Evolutionary conservation across 2,329 filamentous ascomycete species (phyloP), one percentile per base, ranked within the genome.

Genomic region (Monosporascus sp.): DNA sequence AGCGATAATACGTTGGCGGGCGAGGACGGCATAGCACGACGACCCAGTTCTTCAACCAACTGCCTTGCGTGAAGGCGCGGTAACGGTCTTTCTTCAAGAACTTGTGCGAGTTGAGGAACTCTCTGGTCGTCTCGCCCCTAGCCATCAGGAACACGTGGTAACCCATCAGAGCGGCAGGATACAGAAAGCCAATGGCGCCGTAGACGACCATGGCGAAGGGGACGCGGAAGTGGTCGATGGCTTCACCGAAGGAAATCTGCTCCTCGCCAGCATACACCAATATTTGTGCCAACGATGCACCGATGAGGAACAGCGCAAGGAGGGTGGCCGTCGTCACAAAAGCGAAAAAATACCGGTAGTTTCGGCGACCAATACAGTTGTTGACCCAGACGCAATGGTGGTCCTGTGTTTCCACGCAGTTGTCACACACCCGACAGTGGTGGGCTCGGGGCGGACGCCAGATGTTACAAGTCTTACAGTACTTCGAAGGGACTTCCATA

Each of bases 341-440:
- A 11, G 88, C 82, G 69, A 97, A 97, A 72, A 99, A 99, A 71
- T 93, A 97, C 58, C 94, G 90, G 74, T 99, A 99, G 74, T 99
- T 99, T 64, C 94, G 89, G 60, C 93, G 87, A 44, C 94, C 94
- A 49, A 99, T 88, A 61, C 94, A 99, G 70, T 99, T 99, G 74
- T 99, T 99, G 58, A 99, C 82, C 94, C 94, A 99, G 17, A 97
- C 92, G 66, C 94, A 99, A 72, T 99, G 94, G 67, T 99, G 94
- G 66, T 99, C 94, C 61, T 97, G 91, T 0, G 91, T 96, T 71
- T 99, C 94, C 55, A 99, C 84, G 69, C 94, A 99, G 70, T 95
- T 97, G 72, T 99, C 93, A 73, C 94, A 99, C 28, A 96, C 81
- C 53, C 94, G 89, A 72, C 94, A 99, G 73, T 99, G 94, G 68